phyloP scores from a whole-genome alignment of 768 basidiomycete genomes.

The Rhodotorula babjevae region DNA sequence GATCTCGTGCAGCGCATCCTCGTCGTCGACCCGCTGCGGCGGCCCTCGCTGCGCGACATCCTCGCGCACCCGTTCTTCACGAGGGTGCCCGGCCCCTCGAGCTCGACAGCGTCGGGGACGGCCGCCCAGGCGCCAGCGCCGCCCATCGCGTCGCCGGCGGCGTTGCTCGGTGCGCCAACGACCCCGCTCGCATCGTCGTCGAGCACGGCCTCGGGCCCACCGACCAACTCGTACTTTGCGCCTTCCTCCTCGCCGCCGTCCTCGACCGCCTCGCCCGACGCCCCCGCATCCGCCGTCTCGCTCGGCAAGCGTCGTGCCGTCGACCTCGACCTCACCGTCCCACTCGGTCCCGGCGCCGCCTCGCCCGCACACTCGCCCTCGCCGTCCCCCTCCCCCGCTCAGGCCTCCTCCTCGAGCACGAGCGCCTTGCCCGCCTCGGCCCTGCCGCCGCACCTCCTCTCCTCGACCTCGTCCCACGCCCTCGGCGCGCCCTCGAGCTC shows the following conservation, averaged over 20 bases:
- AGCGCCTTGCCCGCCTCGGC: background rate
- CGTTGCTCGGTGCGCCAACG: background rate
- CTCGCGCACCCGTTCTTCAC: conserved; percentile 38
- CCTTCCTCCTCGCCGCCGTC: no score
- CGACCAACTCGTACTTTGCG: background rate
- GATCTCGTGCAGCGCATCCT: conserved; percentile 74
- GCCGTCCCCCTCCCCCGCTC: no score
- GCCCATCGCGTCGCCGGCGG: background rate
- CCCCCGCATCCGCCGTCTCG: background rate
- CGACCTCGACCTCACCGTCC: no score
- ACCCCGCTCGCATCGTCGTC: background rate
- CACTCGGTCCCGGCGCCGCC: no score
- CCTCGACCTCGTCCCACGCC: background rate
- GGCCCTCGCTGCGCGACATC: conserved; percentile 19
- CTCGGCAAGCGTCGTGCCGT: background rate
- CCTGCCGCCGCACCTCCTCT: background rate
- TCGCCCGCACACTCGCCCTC: background rate
- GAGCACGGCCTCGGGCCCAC: no score
- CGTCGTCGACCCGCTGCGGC: conserved; percentile 13
- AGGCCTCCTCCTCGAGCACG: background rate
- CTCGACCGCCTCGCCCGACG: background rate
- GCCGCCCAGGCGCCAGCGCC: conserved; percentile 44
- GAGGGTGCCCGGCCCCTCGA: conserved; percentile 12
- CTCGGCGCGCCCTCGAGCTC: background rate
- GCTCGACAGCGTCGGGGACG: background rate